Base-by-base conservation (phyloP, 139 green algal species). In the Chlorella ohadii region DNA sequence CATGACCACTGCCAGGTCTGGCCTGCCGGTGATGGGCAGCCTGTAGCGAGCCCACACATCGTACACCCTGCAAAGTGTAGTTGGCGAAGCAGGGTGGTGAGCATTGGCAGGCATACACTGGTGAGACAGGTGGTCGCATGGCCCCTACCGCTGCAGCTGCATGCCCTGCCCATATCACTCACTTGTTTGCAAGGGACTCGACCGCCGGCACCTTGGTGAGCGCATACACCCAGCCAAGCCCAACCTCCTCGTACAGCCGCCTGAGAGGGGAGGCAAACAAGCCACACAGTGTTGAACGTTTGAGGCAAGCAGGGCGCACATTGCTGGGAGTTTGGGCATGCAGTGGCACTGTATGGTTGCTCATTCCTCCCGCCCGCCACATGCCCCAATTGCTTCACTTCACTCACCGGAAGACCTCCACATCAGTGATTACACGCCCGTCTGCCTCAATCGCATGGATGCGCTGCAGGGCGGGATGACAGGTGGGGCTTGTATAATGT, bases 151-250 rank as follows among this genome's bases (percentile, higher is more conserved):
- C n/a, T n/a, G n/a, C n/a, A 34, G 22, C 22, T 25, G 22, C 63
- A 28, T 34, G 1, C 63, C 28, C 64, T 71, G n/a, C 41, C 64
- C 33, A 22, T 36, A 0, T 17, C 38, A 57, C 17, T 11, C 64
- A 82, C 77, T 72, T 82, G 78, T 83, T 83, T 11, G 78, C 78
- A 25, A 83, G 63, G 16, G 11, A 28, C 39, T 73, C 56, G 12
- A 74, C 78, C 0, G 38, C 44, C 39, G 31, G 47, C 28, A 73
- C 56, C 56, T 79, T 79, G 25, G 80, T 85, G 51, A 56, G 39
- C 2, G 68, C 70, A 34, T 98, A 99, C 66, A 99, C 93, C 92
- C 93, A 99, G 33, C 97, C 97, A 4, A 99, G 88, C 0, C 96
- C 96, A 6, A 99, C 96, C 4, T 88, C 91, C 72, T 98, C 94